Base-by-base conservation (phyloP, 345 rosid genomes). In the Eucalyptus guilfoylei region DNA sequence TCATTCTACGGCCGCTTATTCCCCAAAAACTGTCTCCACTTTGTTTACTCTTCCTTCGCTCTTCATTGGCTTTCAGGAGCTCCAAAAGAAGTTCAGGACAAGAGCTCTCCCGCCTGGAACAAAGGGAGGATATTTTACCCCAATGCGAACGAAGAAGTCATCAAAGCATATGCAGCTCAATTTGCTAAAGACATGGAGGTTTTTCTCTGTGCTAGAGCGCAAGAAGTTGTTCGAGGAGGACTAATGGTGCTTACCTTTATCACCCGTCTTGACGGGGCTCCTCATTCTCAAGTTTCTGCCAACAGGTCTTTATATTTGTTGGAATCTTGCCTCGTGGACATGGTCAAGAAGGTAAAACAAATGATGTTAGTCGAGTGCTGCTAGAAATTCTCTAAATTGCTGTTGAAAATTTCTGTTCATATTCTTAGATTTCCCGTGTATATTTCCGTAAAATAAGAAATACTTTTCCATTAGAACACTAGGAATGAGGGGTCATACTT, bases 51-150 rank as follows among this genome's bases (percentile, higher is more conserved):
- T 14, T 80, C 87, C 87, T 54, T 50, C 80, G 17, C 91, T 24
- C 54, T 90, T 30, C 85, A 90, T 45, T 87, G 91, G 91, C 89
- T 83, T 21, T 90, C 91, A 17, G 55, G 30, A 54, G 89, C 48
- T 44, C 91, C 91, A n/a, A 45, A 42, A 32, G 62, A 80, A 30
- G 86, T 88, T 32, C 37, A 80, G 50, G 87, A 90, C 55, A 49
- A 37, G 52, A 40, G 58, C 85, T 90, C 91, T 26, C 60, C 80
- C 1, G 86, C 89, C 34, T 90, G 89, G 89, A 90, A 88, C 44
- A 90, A 88, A 28, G 89, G 89, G 11, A 90, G 69, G 49, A 62
- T 90, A 24, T 49, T 40, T 34, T 90, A 90, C 34, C 5, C 42
- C 13, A 58, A 10, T 86, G 89, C 89, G 2, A 49, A 60, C 7